phyloP scores from a whole-genome alignment of 2,329 filamentous ascomycete genomes.

The Cordyceps tenuipes region DNA sequence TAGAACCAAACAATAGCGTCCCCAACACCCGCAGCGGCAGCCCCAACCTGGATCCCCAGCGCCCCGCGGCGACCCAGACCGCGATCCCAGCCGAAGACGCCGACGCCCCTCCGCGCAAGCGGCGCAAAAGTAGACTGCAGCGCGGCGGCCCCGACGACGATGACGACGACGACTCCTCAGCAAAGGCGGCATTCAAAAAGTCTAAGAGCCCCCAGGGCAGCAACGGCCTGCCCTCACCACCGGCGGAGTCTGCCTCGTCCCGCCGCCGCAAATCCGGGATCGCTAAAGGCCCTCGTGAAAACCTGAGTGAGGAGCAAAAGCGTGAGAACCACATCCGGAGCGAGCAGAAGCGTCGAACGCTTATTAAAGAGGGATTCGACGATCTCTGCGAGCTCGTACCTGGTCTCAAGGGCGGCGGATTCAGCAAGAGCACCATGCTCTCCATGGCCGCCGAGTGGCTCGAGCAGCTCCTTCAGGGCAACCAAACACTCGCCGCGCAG shows the following conservation, averaged over 20 bases:
- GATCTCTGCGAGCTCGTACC: constrained; percentile 72
- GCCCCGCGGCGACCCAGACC: background rate
- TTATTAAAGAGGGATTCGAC: constrained; percentile 76
- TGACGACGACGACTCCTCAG: constrained; percentile 26
- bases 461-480: constrained; percentile 63
- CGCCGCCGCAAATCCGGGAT: constrained; percentile 44
- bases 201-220: constrained; percentile 43
- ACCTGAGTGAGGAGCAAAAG: constrained; percentile 74
- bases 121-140: constrained; percentile 45
- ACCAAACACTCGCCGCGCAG: constrained; percentile 49
- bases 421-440: constrained; percentile 77
- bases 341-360: constrained; percentile 75
- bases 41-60: constrained; percentile 25
- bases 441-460: constrained; percentile 69
- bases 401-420: constrained; percentile 61
- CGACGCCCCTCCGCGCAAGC: constrained; percentile 39
- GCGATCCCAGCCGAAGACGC: constrained; percentile 27
- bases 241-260: constrained; percentile 25
- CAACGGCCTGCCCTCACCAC: constrained; percentile 22
- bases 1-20: constrained; percentile 49
- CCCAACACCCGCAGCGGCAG: constrained; percentile 52
- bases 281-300: constrained; percentile 50
- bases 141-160: constrained; percentile 35
- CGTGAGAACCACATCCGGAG: constrained; percentile 79
- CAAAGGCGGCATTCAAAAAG: constrained; percentile 17